phyloP scores from a whole-genome alignment of 805 yeast species.

The Candida endomychidarum region DNA sequence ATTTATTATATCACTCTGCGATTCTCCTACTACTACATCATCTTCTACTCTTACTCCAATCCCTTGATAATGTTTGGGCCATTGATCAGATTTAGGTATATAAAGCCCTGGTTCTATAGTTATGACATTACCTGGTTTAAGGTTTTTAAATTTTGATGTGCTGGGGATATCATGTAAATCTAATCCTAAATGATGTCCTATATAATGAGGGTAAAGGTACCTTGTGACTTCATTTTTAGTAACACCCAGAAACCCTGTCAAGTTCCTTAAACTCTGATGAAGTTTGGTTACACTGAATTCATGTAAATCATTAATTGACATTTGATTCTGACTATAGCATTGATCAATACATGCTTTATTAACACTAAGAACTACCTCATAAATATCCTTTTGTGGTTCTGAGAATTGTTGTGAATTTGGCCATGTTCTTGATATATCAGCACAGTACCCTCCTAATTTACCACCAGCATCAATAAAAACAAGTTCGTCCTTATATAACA shows the following conservation, averaged over 20 bases:
- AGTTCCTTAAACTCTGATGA: conserved; percentile 63
- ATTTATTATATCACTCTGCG: conserved; percentile 45
- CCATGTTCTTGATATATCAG: conserved; percentile 97
- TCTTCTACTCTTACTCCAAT: conserved; percentile 96
- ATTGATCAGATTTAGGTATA: conserved; percentile 68
- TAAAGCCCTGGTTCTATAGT: conserved; percentile 97
- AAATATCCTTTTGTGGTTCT: conserved; percentile 78
- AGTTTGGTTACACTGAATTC: conserved; percentile 59
- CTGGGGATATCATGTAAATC: conserved; percentile 85
- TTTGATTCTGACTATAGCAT: conserved; percentile 54
- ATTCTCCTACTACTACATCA: conserved; percentile 78
- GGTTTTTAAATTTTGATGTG: conserved; percentile 51
- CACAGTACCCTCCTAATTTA: conserved; percentile 86
- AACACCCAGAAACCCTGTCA: conserved; percentile 60
- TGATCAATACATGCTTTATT: conserved; percentile 73
- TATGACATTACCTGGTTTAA: conserved; percentile 74
- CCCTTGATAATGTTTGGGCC: conserved; percentile 80
- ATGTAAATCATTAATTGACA: conserved; percentile 75
- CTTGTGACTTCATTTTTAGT: conserved; percentile 53
- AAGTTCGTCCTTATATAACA: conserved; percentile 71
- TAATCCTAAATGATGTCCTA: conserved; percentile 93
- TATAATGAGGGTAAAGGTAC: conserved; percentile 81
- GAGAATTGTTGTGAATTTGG: conserved; percentile 78
- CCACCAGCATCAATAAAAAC: conserved; percentile 97
- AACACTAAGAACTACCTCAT: conserved; percentile 83